Evolutionary conservation across 257 asterid species (phyloP).

Genomic region (Petunia secreta): DNA sequence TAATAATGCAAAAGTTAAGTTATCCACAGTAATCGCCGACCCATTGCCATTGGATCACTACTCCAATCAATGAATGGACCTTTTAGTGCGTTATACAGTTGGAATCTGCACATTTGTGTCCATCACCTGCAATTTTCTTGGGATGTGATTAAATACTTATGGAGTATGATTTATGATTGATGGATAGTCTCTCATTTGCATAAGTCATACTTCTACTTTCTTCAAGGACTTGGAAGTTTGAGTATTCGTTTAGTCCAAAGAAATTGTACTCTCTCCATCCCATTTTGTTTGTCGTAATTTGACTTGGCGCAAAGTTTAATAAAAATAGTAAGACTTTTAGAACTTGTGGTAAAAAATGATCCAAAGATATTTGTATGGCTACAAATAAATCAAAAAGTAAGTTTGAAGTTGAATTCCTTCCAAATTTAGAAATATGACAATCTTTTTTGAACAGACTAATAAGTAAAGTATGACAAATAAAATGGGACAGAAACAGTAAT

Average conservation of each 20-base stretch:
- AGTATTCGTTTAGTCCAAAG: not conserved
- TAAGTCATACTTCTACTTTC: not conserved
- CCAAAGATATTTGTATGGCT: too few species aligned
- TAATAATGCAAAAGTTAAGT: constrained; percentile 21
- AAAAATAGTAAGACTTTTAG: too few species aligned
- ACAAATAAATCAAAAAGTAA: too few species aligned
- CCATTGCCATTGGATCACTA: constrained; percentile 40
- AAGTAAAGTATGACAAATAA: too few species aligned
- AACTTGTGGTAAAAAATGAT: too few species aligned
- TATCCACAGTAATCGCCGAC: constrained; percentile 38
- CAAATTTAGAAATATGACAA: too few species aligned
- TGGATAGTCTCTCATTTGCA: not conserved
- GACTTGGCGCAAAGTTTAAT: not conserved
- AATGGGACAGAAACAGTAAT: too few species aligned
- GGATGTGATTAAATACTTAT: not conserved
- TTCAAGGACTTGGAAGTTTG: not conserved
- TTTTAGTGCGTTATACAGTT: constrained; percentile 62
- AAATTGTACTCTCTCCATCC: not conserved
- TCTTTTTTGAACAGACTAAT: too few species aligned
- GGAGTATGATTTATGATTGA: too few species aligned
- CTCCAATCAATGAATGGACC: constrained; percentile 46
- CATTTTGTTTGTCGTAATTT: not conserved
- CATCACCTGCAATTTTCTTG: constrained; percentile 41
- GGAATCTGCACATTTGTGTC: constrained; percentile 49
- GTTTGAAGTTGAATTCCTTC: too few species aligned